Percentiles rank a stretch among this genome's conserved stretches.
Conservation (phyloP, 2,329 filamentous ascomycete genomes). For the Alternaria sp. region DNA sequence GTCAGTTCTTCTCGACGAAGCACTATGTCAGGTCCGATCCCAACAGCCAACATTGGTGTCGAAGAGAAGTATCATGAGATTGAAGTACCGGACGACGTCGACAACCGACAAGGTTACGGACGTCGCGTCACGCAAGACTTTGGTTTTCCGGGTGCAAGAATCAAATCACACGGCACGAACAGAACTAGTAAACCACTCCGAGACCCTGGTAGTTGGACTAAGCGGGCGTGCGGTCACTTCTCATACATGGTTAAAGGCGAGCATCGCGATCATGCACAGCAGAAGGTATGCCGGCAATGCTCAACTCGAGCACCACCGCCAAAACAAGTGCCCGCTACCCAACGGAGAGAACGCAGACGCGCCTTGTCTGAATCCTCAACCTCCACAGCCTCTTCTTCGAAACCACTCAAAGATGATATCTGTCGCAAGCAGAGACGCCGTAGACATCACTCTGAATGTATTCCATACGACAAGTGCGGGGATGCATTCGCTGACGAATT, state of each 20-base stretch:
- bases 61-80: constrained; percentile 25
- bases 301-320: constrained; percentile 20
- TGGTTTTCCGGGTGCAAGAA: constrained; percentile 44
- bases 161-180: constrained; percentile 29
- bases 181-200: constrained; percentile 22
- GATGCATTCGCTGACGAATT: constrained; percentile 47
- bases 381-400: constrained; percentile 17
- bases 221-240: constrained; percentile 43
- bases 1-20: constrained; percentile 20
- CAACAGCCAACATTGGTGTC: constrained; percentile 18
- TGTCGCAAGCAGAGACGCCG: constrained; percentile 11
- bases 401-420: background rate
- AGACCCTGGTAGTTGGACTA: constrained; percentile 36
- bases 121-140: constrained; percentile 45
- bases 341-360: constrained; percentile 14
- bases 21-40: constrained; percentile 11
- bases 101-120: constrained; percentile 41
- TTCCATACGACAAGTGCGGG: constrained; percentile 31
- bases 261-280: constrained; percentile 22
- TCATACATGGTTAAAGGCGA: constrained; percentile 26
- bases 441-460: constrained; percentile 24
- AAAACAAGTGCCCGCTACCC: constrained; percentile 6
- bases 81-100: constrained; percentile 36
- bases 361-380: constrained; percentile 25
- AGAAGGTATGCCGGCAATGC: constrained; percentile 30